Percentiles rank a stretch among this genome's conserved stretches.
Evolutionary conservation across 2,329 filamentous ascomycete species (phyloP).

Genomic region (Xylogone sp.): DNA sequence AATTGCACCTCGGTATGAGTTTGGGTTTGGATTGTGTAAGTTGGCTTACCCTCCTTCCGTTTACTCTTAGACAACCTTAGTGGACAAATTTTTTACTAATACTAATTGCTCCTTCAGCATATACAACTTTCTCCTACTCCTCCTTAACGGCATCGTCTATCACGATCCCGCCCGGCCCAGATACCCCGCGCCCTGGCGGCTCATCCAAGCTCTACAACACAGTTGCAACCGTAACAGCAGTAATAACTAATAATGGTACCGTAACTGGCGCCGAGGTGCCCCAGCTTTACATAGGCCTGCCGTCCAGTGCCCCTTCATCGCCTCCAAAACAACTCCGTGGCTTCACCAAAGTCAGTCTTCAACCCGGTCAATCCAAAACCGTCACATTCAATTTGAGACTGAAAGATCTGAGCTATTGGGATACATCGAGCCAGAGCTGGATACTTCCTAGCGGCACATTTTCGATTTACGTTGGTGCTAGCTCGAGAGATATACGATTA

Average conservation of each 20-base stretch:
- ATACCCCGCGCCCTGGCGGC: slow-evolving; percentile 35
- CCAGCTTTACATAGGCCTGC: slow-evolving; percentile 38
- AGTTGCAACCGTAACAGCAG: slow-evolving; percentile 54
- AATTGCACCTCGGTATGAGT: slow-evolving; percentile 33
- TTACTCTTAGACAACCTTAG: not conserved
- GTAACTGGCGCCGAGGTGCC: slow-evolving; percentile 48
- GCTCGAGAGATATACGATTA: slow-evolving; percentile 22
- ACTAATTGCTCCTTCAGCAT: slow-evolving; percentile 25
- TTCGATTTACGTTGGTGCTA: slow-evolving; percentile 18
- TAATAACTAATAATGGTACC: slow-evolving; percentile 59
- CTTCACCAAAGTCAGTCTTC: slow-evolving; percentile 54
- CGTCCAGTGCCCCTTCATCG: slow-evolving; percentile 32
- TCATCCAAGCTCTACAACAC: slow-evolving; percentile 60
- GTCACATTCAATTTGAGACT: slow-evolving; percentile 37
- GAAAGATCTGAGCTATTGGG: slow-evolving; percentile 58
- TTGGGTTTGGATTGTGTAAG: slow-evolving; percentile 44
- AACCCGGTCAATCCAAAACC: slow-evolving; percentile 38
- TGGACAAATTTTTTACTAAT: not conserved
- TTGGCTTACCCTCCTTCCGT: not conserved
- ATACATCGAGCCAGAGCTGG: slow-evolving; percentile 57
- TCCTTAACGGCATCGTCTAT: slow-evolving; percentile 10
- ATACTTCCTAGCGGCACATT: slow-evolving; percentile 30
- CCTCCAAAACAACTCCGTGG: slow-evolving; percentile 58
- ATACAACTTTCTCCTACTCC: slow-evolving; percentile 45
- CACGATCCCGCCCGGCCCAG: slow-evolving; percentile 5